Conservation (phyloP, 75 land plant species). For the Sequoiadendron giganteum region DNA sequence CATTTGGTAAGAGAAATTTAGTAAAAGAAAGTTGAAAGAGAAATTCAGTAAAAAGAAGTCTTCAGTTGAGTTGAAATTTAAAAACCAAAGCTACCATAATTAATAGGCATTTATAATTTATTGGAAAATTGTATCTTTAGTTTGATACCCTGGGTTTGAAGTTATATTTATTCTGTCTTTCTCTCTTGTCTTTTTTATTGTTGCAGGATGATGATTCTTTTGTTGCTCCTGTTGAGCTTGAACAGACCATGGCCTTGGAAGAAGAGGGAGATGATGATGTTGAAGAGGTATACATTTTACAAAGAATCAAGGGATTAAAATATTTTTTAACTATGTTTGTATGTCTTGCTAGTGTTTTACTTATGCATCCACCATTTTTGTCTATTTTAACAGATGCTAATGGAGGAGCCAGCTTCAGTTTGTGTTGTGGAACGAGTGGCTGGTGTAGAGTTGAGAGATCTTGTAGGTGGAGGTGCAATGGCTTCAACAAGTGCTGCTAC, state of each 20-base stretch:
- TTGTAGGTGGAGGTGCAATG: constrained; percentile 1
- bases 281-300: not conserved
- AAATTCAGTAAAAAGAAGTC: not conserved
- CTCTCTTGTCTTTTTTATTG: not conserved
- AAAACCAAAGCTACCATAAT: not conserved
- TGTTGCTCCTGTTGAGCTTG: constrained; percentile 17
- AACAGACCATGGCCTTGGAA: constrained; percentile 8
- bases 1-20: no score
- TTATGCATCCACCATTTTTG: not conserved
- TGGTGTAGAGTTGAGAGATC: constrained; percentile 13
- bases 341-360: not conserved
- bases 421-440: constrained; percentile 13
- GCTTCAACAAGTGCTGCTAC: constrained; percentile 6
- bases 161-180: not conserved
- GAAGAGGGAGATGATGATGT: constrained; percentile 21
- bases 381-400: not conserved
- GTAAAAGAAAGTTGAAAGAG: no score
- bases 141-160: not conserved
- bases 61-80: not conserved
- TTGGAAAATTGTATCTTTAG: not conserved
- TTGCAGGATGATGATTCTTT: constrained; percentile 21
- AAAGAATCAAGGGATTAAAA: not conserved
- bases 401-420: constrained; percentile 10
- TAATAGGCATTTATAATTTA: not conserved
- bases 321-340: not conserved